Percentiles rank a stretch among this genome's conserved stretches.
These are phyloP conservation scores for Tulasnella sp. DNA, from an alignment of 768 basidiomycete genomes.

Conservation along the genomic window DNA sequence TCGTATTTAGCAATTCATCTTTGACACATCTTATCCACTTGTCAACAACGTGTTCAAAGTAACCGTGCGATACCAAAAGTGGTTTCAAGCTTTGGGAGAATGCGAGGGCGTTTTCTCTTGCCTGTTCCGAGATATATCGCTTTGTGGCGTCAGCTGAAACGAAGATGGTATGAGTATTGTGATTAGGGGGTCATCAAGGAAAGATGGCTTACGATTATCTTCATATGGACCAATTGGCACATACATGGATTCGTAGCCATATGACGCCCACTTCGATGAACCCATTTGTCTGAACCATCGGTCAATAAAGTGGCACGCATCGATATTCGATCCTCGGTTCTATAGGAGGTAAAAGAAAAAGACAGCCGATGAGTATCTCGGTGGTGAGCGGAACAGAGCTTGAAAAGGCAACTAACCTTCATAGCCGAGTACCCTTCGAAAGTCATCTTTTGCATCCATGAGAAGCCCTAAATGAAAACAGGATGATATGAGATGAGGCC, in stretches of 20 bases:
- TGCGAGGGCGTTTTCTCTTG: background rate
- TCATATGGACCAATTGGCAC: background rate
- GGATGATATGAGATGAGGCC: background rate
- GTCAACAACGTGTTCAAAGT: constrained; percentile 8
- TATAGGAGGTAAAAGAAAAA: background rate
- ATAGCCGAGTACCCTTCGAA: background rate
- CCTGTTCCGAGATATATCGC: background rate
- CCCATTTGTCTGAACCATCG: constrained; percentile 5
- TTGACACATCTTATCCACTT: background rate
- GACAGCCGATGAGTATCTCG: background rate
- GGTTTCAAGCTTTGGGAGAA: background rate
- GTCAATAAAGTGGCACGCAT: background rate
- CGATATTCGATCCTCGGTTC: background rate
- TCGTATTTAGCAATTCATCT: no score
- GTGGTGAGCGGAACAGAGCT: background rate
- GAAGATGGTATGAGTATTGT: background rate
- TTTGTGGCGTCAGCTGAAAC: background rate
- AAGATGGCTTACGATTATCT: background rate
- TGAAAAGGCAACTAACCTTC: background rate
- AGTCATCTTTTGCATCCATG: background rate
- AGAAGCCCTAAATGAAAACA: background rate
- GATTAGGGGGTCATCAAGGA: background rate
- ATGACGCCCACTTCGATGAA: constrained; percentile 7
- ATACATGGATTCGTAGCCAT: background rate
- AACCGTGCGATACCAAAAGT: constrained; percentile 6